These are phyloP conservation scores for Leishmania tarentolae DNA, from an alignment of 208 protist genomes.

Conservation along the genomic window DNA sequence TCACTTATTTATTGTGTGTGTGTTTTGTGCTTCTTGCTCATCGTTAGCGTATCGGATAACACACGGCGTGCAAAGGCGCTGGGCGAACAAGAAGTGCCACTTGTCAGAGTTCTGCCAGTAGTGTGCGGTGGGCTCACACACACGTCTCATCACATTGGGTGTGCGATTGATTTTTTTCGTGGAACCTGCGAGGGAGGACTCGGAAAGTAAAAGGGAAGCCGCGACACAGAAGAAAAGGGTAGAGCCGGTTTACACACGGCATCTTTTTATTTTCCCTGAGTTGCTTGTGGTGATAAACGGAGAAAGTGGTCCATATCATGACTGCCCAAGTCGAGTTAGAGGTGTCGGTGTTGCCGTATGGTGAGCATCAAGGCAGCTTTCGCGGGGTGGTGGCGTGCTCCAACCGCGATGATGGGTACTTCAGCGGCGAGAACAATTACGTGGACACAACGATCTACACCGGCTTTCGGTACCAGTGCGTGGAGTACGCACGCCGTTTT, in stretches of 20 bases:
- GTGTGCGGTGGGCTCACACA: background rate
- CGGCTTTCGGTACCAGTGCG: constrained; percentile 81
- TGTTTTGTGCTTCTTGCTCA: too few species aligned
- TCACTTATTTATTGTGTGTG: too few species aligned
- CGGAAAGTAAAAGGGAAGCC: background rate
- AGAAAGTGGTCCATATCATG: background rate
- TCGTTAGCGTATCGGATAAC: too few species aligned
- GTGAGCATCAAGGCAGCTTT: constrained; percentile 73
- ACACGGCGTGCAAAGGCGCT: too few species aligned
- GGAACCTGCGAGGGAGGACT: background rate
- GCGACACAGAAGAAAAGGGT: background rate
- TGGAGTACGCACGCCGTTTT: constrained; percentile 82
- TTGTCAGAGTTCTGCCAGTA: too few species aligned
- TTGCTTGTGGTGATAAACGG: background rate
- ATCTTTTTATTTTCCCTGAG: background rate
- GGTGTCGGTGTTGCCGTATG: constrained; percentile 45
- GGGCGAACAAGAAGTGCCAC: too few species aligned
- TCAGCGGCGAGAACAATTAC: constrained; percentile 83
- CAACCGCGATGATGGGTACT: constrained; percentile 84
- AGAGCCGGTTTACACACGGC: too few species aligned
- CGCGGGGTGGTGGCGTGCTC: constrained; percentile 63
- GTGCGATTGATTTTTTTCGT: background rate
- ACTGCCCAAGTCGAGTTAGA: background rate
- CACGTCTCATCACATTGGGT: background rate
- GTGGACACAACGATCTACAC: constrained; percentile 66